Conservation (phyloP, 2,329 filamentous ascomycete species). For the Magnaporthiopsis poae region DNA sequence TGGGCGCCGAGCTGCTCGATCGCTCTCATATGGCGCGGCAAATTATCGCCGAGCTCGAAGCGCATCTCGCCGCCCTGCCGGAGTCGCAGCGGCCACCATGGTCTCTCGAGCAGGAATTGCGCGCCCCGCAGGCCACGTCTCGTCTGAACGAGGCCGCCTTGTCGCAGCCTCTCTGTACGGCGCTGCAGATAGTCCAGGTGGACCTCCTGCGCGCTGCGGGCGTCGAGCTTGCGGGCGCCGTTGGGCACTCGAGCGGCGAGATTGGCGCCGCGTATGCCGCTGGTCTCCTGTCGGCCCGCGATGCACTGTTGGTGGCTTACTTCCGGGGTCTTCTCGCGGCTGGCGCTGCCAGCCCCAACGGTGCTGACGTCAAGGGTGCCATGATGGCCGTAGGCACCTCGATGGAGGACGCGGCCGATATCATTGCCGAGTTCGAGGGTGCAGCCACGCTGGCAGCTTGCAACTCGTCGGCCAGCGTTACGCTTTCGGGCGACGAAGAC, state of each 20-base stretch:
- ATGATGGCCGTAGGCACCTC: slow-evolving; percentile 32
- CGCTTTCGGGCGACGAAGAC: slow-evolving; percentile 29
- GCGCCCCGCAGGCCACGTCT: slow-evolving; percentile 22
- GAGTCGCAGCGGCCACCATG: slow-evolving; percentile 19
- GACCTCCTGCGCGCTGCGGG: slow-evolving; percentile 19
- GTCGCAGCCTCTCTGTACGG: slow-evolving; percentile 22
- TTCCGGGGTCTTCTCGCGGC: slow-evolving; percentile 12
- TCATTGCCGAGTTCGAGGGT: background rate
- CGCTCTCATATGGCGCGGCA: slow-evolving; percentile 23
- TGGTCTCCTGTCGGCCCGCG: slow-evolving; percentile 19
- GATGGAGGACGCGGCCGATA: background rate
- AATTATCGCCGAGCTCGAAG: slow-evolving; percentile 23
- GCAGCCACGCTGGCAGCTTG: background rate
- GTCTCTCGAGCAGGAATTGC: slow-evolving; percentile 27
- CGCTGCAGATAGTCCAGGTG: slow-evolving; percentile 22
- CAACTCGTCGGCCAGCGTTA: slow-evolving; percentile 23
- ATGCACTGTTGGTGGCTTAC: slow-evolving; percentile 16
- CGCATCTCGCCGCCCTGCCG: background rate
- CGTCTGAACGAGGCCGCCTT: slow-evolving; percentile 24
- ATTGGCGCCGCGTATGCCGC: slow-evolving; percentile 24
- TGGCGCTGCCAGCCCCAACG: slow-evolving; percentile 13
- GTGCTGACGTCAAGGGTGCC: slow-evolving; percentile 17
- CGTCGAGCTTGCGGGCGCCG: slow-evolving; percentile 17
- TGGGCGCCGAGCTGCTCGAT: slow-evolving; percentile 25
- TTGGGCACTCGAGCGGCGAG: slow-evolving; percentile 27